Base-by-base conservation (phyloP, 23 red algal species). In the Cyanidioschyzon merolae region DNA sequence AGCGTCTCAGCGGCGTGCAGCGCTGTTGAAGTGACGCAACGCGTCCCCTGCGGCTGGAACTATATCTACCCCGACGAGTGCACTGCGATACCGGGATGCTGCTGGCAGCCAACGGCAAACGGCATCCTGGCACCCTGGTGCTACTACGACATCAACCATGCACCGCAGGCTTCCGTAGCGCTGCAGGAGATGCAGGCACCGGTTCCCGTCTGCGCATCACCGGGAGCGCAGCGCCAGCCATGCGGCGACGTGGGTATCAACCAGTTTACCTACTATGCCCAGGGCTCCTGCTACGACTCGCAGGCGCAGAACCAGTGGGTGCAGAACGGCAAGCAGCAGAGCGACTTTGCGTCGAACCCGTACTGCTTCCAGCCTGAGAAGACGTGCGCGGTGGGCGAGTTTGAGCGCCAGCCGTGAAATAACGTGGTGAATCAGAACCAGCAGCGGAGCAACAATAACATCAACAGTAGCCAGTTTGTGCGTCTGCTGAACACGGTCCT, bases 51-150 rank as follows among this genome's bases (percentile, higher is more conserved):
- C 29, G 63, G 63, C 63, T 71, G 63, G 63, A 35, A 7, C 21
- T 71, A 71, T 27, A 71, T 71, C 63, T 71, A 71, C 29, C 63
- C 63, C 63, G 63, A 71, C 63, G 63, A 71, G 63, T 71, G 63
- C 63, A 25, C n/a, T 35, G 63, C 63, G n/a, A 71, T 71, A 3
- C 63, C 63, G 12, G 63, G 63, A 71, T 71, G 63, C 63, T 71
- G 63, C 63, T 71, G 63, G 63, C 63, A 71, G 32, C 63, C 63
- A 27, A 71, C 63, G 16, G n/a, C 63, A 7, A 71, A 71, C 63
- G 63, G 32, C 63, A 35, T 71, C 63, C n/a, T 71, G n/a, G 63
- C 63, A 25, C 63, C 63, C n/a, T 71, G 63, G 63, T 71, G 63
- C 63, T 71, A 32, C 63, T 71, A 71, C 63, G 63, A 71, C 63